These are phyloP conservation scores for Botrytis sinoallii DNA, from an alignment of 2,329 filamentous ascomycete genomes.

Conservation along the genomic window DNA sequence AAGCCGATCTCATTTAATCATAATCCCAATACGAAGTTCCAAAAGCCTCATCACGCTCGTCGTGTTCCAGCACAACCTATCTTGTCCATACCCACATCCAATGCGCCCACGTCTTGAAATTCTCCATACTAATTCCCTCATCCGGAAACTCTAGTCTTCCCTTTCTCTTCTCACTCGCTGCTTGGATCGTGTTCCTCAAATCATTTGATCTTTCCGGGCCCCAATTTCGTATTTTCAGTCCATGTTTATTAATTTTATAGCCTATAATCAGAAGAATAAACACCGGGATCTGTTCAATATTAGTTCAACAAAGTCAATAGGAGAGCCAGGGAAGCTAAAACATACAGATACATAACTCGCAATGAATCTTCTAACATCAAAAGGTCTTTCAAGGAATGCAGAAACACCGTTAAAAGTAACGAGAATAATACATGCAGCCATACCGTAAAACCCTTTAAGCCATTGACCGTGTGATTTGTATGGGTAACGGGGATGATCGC, in stretches of 20 bases:
- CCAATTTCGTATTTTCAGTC: slow-evolving; percentile 36
- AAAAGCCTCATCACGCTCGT: neutral
- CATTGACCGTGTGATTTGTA: slow-evolving; percentile 43
- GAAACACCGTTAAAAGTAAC: slow-evolving; percentile 40
- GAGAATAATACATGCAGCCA: slow-evolving; percentile 38
- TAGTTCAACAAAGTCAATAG: neutral
- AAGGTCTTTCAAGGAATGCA: slow-evolving; percentile 39
- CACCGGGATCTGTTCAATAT: slow-evolving; percentile 34
- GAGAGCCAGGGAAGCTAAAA: slow-evolving; percentile 7
- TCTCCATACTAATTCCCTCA: slow-evolving; percentile 35
- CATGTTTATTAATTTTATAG: slow-evolving; percentile 40
- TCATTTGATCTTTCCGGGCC: slow-evolving; percentile 38
- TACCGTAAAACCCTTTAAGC: slow-evolving; percentile 40
- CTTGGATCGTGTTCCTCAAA: slow-evolving; percentile 39
- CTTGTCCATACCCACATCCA: slow-evolving; percentile 41
- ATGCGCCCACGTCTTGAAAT: slow-evolving; percentile 30
- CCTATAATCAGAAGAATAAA: slow-evolving; percentile 39
- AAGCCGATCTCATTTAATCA: neutral
- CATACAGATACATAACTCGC: slow-evolving; percentile 43
- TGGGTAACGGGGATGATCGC: slow-evolving; percentile 39
- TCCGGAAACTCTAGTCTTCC: slow-evolving; percentile 39
- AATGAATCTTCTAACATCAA: slow-evolving; percentile 40
- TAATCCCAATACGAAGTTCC: neutral
- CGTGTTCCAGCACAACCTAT: slow-evolving; percentile 21
- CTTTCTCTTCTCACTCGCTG: slow-evolving; percentile 35